Evolutionary conservation across 805 yeast genomes (phyloP).

Genomic region (Metschnikowia noctiluminum): DNA sequence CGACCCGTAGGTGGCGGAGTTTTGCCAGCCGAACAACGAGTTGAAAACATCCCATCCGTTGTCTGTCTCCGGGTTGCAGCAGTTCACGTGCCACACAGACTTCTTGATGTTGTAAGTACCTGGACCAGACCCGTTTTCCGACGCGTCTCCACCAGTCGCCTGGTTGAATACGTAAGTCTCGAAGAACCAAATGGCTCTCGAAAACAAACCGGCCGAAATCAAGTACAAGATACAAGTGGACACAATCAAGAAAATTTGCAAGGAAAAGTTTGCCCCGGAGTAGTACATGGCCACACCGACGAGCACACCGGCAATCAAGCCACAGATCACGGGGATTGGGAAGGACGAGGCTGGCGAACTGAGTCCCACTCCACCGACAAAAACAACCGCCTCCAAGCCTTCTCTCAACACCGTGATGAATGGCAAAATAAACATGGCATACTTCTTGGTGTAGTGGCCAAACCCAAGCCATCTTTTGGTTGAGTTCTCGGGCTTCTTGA

Average conservation of each 20-base stretch:
- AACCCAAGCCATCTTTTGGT: constrained; percentile 46
- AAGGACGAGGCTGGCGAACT: constrained; percentile 46
- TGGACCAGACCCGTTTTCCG: constrained; percentile 90
- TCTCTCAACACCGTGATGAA: constrained; percentile 90
- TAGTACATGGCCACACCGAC: constrained; percentile 74
- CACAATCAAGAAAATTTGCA: constrained; percentile 80
- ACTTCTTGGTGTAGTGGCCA: constrained; percentile 62
- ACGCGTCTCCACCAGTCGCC: constrained; percentile 88
- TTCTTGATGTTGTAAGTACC: constrained; percentile 84
- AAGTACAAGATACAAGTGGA: constrained; percentile 88
- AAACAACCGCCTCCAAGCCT: constrained; percentile 61
- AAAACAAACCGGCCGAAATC: constrained; percentile 88
- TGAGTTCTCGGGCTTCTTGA: constrained; percentile 35
- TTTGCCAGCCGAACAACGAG: constrained; percentile 95
- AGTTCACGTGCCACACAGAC: constrained; percentile 94
- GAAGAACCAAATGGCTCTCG: constrained; percentile 90
- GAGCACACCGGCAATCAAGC: constrained; percentile 71
- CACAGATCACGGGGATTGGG: constrained; percentile 88
- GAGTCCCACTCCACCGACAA: constrained; percentile 45
- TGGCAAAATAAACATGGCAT: constrained; percentile 86
- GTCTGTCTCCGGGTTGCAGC: constrained; percentile 87
- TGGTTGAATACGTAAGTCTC: constrained; percentile 63
- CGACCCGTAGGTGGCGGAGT: constrained; percentile 91
- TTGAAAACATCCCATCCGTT: constrained; percentile 98
- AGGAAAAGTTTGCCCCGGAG: constrained; percentile 76